A percentile compares a stretch with the other conserved stretches of the same genome.
These are phyloP conservation scores for Boletus rubroflammeus DNA, from an alignment of 768 basidiomycete species.

Conservation along the genomic window DNA sequence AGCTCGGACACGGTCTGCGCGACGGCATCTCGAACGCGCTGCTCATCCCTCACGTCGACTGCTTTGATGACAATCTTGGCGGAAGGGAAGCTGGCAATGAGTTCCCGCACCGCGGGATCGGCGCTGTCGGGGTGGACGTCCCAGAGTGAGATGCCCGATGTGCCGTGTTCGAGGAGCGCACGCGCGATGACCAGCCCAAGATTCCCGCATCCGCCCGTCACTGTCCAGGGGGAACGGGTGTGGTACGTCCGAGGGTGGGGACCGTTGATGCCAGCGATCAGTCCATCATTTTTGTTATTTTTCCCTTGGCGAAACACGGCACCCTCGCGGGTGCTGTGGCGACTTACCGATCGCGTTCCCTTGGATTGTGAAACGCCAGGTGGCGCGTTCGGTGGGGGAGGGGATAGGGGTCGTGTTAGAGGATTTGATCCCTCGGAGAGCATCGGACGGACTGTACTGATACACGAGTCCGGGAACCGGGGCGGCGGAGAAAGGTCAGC, in stretches of 20 bases:
- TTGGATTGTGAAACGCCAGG: constrained; percentile 34
- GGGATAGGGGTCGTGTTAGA: constrained; percentile 27
- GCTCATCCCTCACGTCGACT: constrained; percentile 34
- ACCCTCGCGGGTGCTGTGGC: neutral
- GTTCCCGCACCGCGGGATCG: constrained; percentile 10
- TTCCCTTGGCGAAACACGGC: neutral
- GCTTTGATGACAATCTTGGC: constrained; percentile 32
- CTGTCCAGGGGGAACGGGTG: constrained; percentile 18
- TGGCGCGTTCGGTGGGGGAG: constrained; percentile 27
- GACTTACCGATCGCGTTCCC: constrained; percentile 42
- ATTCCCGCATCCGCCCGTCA: constrained; percentile 43
- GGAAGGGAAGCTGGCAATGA: constrained; percentile 27
- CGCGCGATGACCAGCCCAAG: constrained; percentile 37
- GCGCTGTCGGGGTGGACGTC: constrained; percentile 16
- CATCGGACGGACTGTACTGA: too few relatives aligned
- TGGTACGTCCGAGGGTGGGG: neutral
- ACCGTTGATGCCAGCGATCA: neutral
- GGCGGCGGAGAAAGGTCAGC: too few relatives aligned
- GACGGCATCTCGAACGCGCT: constrained; percentile 26
- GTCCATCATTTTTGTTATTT: neutral
- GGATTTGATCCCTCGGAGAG: constrained; percentile 34
- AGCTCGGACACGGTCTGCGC: constrained; percentile 26
- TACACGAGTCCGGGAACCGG: too few relatives aligned
- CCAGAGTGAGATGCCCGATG: constrained; percentile 27
- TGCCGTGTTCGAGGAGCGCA: constrained; percentile 44